Conservation (phyloP, 192 early-diverging fungal species). For the Cetraspora pellucida region DNA sequence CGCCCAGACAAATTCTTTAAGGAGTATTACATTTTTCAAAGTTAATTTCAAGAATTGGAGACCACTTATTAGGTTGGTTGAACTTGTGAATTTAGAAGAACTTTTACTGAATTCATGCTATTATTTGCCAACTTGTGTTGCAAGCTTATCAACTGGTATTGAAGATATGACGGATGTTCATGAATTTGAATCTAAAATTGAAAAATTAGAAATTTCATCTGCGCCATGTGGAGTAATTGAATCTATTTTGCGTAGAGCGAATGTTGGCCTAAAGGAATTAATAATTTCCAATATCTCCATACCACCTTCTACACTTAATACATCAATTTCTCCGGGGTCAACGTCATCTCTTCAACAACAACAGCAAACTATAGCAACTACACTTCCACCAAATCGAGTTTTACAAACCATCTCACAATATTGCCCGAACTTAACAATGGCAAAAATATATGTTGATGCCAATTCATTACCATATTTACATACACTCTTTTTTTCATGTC, state of each 20-base stretch:
- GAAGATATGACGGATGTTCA: not conserved
- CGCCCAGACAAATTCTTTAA: not conserved
- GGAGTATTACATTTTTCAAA: not conserved
- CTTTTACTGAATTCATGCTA: not conserved
- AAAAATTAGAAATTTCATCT: not conserved
- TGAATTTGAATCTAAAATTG: not conserved
- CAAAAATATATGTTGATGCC: not conserved
- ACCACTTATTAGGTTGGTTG: not conserved
- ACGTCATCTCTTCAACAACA: not conserved
- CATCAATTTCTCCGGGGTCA: not conserved
- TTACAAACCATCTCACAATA: not conserved
- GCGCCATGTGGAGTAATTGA: not conserved
- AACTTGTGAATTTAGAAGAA: not conserved
- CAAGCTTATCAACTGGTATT: not conserved
- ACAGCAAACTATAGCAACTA: not conserved
- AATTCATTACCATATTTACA: not conserved
- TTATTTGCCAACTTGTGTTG: not conserved
- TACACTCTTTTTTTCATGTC: not conserved
- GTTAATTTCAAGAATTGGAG: not conserved
- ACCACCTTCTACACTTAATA: not conserved
- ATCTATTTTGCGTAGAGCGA: not conserved
- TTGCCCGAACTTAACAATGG: not conserved
- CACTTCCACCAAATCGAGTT: not conserved
- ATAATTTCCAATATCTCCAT: not conserved
- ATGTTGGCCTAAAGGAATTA: not conserved